Conservation (phyloP, 176 grass and related monocot genomes). For the Oryza meyeriana region DNA sequence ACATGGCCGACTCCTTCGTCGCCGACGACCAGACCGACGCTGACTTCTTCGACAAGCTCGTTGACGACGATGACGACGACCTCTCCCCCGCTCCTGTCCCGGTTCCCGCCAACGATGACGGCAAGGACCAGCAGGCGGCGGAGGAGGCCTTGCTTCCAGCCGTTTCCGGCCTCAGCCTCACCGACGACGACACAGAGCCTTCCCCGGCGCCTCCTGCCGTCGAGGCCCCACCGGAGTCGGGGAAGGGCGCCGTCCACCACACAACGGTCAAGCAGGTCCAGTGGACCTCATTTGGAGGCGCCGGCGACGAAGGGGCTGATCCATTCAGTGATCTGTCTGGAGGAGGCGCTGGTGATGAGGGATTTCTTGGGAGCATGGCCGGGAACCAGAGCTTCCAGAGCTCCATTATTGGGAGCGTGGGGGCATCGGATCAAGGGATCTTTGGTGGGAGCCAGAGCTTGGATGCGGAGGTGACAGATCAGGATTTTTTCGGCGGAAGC, state of each 20-base stretch:
- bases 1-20: conserved; percentile 43
- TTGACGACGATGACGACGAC: conserved; percentile 54
- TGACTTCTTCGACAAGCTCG: conserved; percentile 97
- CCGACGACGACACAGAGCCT: conserved; percentile 6
- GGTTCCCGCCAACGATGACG: background rate
- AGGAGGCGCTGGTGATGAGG: background rate
- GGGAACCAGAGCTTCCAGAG: conserved; percentile 16
- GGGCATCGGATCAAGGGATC: conserved; percentile 29
- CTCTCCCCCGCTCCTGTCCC: background rate
- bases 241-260: conserved; percentile 41
- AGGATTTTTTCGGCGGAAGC: conserved; percentile 9
- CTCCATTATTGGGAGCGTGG: conserved; percentile 13
- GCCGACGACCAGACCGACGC: conserved; percentile 77
- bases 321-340: conserved; percentile 44
- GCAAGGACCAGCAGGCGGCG: conserved; percentile 7
- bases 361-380: conserved; percentile 2
- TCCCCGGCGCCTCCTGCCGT: background rate
- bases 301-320: conserved; percentile 42
- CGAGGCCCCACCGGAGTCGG: conserved; percentile 21
- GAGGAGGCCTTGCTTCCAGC: conserved; percentile 10
- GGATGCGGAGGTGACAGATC: conserved; percentile 1
- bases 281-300: conserved; percentile 73
- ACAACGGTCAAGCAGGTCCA: conserved; percentile 79
- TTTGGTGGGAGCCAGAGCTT: conserved; percentile 15
- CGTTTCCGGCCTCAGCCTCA: conserved; percentile 38